Base-by-base conservation (phyloP, 2,329 filamentous ascomycete species). In the Macrophomina tecta region DNA sequence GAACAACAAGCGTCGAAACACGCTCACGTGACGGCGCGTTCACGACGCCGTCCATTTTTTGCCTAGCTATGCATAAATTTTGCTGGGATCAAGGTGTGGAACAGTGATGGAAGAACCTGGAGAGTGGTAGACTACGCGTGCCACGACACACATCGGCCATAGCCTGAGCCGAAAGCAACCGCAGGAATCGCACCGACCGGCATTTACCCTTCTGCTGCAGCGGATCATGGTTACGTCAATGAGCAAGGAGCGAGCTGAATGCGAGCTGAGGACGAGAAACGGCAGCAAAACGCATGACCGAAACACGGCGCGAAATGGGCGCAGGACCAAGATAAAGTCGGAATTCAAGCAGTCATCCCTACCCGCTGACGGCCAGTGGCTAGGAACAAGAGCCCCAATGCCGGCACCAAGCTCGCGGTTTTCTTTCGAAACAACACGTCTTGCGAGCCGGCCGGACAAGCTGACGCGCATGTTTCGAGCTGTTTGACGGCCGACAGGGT, bases 51-150 rank as follows among this genome's bases (percentile, higher is more conserved):
- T 61, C 30, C 30, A 11, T 62, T 38, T 12, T 28, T 49, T 40
- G 45, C 45, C 45, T 62, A 62, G 58, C n/a, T n/a, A 28, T 49
- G 58, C 58, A 62, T 51, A 62, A 62, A 16, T 61, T 23, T 18
- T 40, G n/a, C 12, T 18, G 16, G 30, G 16, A 34, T n/a, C 49
- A 30, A 34, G 49, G 12, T 14, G 14, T n/a, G 28, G 28, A 28
- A 18, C 30, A 30, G 36, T 36, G 18, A 8, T 14, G 16, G 30
- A n/a, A 34, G 51, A 53, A 53, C 30, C 38, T 28, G 38, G 53
- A 5, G 23, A 40, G 30, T 11, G 58, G 58, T 49, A 62, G 45
- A 32, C 58, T 61, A 61, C 40, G 11, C n/a, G 34, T 46, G 40
- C 38, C 42, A 61, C 18, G 30, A 62, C 16, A 45, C 42, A 40